phyloP scores from a whole-genome alignment of 2,329 filamentous ascomycete species.

The Colletotrichum lindemuthianum region DNA sequence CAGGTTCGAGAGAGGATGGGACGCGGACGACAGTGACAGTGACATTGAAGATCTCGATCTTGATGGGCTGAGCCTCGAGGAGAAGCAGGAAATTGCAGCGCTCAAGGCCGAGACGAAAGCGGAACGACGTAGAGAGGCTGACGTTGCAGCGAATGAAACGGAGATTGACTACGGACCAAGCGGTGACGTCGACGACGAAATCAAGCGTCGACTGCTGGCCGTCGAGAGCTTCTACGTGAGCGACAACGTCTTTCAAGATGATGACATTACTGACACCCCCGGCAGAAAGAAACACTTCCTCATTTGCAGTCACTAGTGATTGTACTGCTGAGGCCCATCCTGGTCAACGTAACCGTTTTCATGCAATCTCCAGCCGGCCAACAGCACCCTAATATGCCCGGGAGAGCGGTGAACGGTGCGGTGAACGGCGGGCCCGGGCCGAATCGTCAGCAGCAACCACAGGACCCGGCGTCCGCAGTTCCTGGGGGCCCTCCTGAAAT shows the following conservation, averaged over 20 bases:
- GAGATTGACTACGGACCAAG: slow-evolving; percentile 62
- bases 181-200: slow-evolving; percentile 60
- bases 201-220: slow-evolving; percentile 72
- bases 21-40: slow-evolving; percentile 59
- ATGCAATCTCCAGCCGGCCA: slow-evolving; percentile 63
- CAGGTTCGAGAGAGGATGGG: slow-evolving; percentile 92
- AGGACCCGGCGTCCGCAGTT: slow-evolving; percentile 34
- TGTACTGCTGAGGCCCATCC: slow-evolving; percentile 87
- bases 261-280: slow-evolving; percentile 36
- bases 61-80: slow-evolving; percentile 53
- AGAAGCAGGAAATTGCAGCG: slow-evolving; percentile 53
- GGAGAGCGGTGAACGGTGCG: slow-evolving; percentile 50
- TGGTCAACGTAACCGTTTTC: slow-evolving; percentile 88
- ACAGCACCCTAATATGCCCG: slow-evolving; percentile 54
- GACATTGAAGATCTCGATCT: slow-evolving; percentile 61
- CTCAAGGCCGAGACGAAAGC: slow-evolving; percentile 52
- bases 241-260: slow-evolving; percentile 38
- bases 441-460: slow-evolving; percentile 43
- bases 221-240: slow-evolving; percentile 89
- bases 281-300: slow-evolving; percentile 77
- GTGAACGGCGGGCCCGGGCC: slow-evolving; percentile 51
- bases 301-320: slow-evolving; percentile 93
- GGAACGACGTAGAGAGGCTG: slow-evolving; percentile 39
- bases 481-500: slow-evolving; percentile 46
- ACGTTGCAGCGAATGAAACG: slow-evolving; percentile 42